phyloP scores from a whole-genome alignment of 768 basidiomycete species.

The Solioccasus polychromus region DNA sequence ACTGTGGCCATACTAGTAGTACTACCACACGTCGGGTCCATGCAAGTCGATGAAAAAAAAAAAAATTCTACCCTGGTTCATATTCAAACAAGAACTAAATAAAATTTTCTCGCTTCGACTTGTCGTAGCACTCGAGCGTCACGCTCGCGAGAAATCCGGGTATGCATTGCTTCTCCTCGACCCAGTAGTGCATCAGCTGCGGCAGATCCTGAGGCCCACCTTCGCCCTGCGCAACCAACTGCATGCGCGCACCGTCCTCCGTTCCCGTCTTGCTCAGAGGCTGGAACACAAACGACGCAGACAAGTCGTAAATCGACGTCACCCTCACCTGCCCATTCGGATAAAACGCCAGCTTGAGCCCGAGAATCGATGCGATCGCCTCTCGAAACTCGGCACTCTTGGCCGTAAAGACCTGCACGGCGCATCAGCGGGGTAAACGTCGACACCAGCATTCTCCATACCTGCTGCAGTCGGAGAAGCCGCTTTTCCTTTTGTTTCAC shows the following conservation, averaged over 20 bases:
- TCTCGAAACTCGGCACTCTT: slow-evolving; percentile 92
- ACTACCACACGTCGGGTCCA: too few relatives aligned
- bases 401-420: slow-evolving; percentile 65
- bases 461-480: slow-evolving; percentile 76
- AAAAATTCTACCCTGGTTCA: too few relatives aligned
- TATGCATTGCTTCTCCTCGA: slow-evolving; percentile 79
- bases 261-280: slow-evolving; percentile 42
- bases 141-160: slow-evolving; percentile 88
- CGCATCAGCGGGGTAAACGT: neutral
- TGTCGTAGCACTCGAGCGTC: slow-evolving; percentile 85
- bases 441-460: slow-evolving; percentile 21
- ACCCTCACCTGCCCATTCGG: slow-evolving; percentile 88
- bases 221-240: slow-evolving; percentile 70
- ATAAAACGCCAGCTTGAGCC: slow-evolving; percentile 88
- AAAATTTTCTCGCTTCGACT: slow-evolving; percentile 45
- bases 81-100: too few relatives aligned
- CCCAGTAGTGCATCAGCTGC: slow-evolving; percentile 81
- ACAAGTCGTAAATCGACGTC: slow-evolving; percentile 86
- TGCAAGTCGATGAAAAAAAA: too few relatives aligned
- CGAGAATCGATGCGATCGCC: slow-evolving; percentile 84
- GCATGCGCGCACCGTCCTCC: slow-evolving; percentile 54
- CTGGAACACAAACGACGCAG: slow-evolving; percentile 85
- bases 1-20: too few relatives aligned
- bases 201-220: slow-evolving; percentile 73
- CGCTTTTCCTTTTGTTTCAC: slow-evolving; percentile 81